Conservation (phyloP, 371 early-diverging fungal genomes). For the Mortierella sp. region DNA sequence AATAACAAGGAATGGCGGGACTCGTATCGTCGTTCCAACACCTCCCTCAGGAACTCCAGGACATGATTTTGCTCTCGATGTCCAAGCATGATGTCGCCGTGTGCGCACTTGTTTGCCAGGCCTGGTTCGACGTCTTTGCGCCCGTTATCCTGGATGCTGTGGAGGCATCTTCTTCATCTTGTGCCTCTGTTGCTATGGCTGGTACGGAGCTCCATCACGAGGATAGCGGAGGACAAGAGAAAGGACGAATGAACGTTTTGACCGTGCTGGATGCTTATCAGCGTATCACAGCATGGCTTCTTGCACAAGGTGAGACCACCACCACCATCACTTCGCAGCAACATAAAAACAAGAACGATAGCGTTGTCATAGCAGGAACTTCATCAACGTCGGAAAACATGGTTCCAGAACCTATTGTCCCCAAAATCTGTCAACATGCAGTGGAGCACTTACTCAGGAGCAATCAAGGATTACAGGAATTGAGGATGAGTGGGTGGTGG, state of each 20-base stretch:
- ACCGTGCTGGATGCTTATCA: neutral
- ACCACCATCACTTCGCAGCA: neutral
- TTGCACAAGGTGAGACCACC: neutral
- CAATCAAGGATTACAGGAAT: neutral
- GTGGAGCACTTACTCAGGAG: neutral
- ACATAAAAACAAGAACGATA: neutral
- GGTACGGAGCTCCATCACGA: neutral
- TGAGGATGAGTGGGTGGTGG: neutral
- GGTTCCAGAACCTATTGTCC: neutral
- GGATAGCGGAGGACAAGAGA: neutral
- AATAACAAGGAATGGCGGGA: no score
- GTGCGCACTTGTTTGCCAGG: neutral
- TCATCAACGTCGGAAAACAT: neutral
- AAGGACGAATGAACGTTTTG: neutral
- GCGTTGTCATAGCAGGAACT: neutral
- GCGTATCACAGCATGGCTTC: neutral
- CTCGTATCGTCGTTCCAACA: neutral
- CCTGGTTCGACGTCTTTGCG: neutral
- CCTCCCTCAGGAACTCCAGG: neutral
- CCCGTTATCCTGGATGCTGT: neutral
- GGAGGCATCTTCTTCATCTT: neutral
- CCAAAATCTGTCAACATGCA: neutral
- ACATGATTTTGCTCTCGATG: neutral
- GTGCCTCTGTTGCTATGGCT: neutral
- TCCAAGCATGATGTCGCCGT: neutral